Conservation (phyloP, 164 flowering plant species). For the Stephania yunnanensis region DNA sequence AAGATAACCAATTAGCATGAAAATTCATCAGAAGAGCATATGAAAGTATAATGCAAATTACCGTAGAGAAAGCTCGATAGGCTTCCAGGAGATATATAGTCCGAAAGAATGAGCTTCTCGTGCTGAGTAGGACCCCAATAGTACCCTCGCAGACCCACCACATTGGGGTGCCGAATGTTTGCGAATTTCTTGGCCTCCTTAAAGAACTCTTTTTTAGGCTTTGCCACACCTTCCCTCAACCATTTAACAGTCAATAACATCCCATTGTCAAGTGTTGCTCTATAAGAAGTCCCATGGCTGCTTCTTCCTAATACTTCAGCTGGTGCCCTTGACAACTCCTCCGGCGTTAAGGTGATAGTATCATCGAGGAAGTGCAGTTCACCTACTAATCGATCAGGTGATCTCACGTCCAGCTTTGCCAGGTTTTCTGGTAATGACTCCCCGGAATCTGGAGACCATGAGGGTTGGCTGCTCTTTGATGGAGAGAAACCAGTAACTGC, state of each 20-base stretch:
- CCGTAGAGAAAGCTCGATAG: constrained; percentile 95
- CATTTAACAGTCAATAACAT: constrained; percentile 87
- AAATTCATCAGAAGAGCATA: not conserved
- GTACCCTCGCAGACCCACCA: constrained; percentile 86
- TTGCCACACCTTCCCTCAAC: constrained; percentile 97
- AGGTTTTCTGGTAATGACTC: constrained; percentile 65
- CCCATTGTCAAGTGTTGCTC: constrained; percentile 82
- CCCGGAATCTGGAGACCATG: constrained; percentile 93
- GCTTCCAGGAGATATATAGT: constrained; percentile 86
- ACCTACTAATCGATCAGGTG: constrained; percentile 85
- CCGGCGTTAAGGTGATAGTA: constrained; percentile 63
- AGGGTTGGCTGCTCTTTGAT: constrained; percentile 55
- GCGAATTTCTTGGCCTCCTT: constrained; percentile 94
- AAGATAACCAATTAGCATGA: not conserved
- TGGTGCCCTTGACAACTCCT: constrained; percentile 95
- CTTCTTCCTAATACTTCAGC: constrained; percentile 99
- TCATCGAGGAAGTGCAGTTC: constrained; percentile 93
- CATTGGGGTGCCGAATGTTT: constrained; percentile 94
- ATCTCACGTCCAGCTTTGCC: constrained; percentile 65
- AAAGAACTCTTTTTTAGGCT: constrained; percentile 84
- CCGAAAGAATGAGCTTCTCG: constrained; percentile 94
- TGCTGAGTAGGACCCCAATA: constrained; percentile 99
- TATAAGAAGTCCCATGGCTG: constrained; percentile 95
- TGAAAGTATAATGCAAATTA: constrained; percentile 24
- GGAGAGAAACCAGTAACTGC: constrained; percentile 63